These are phyloP conservation scores for Mucor racemosus DNA, from an alignment of 371 early-diverging fungal genomes.

Conservation along the genomic window DNA sequence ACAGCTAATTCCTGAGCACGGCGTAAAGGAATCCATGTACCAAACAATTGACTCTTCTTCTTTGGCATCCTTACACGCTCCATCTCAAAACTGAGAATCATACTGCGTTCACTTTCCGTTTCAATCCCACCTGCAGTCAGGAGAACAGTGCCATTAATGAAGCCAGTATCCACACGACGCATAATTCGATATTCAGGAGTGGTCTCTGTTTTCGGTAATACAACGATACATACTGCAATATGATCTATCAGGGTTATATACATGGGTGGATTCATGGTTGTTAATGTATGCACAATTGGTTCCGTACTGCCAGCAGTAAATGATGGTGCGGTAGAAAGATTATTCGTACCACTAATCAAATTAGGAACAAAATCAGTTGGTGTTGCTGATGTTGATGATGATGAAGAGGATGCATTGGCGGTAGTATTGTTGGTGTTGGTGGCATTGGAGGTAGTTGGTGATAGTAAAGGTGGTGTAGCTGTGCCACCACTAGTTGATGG, in stretches of 20 bases:
- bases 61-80: slow-evolving; percentile 79
- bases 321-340: background rate
- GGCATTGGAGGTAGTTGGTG: slow-evolving; percentile 8
- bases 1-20: slow-evolving; percentile 86
- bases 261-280: slow-evolving; percentile 52
- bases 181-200: slow-evolving; percentile 65
- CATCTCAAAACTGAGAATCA: slow-evolving; percentile 86
- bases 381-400: slow-evolving; percentile 2
- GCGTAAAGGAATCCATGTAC: slow-evolving; percentile 90
- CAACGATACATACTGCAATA: slow-evolving; percentile 74
- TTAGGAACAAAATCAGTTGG: slow-evolving; percentile 13
- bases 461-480: slow-evolving; percentile 7
- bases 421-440: background rate
- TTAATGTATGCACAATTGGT: slow-evolving; percentile 28
- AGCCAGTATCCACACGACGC: slow-evolving; percentile 79
- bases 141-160: slow-evolving; percentile 86
- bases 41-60: slow-evolving; percentile 72
- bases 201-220: slow-evolving; percentile 55
- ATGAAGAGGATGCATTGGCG: background rate
- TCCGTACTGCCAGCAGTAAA: slow-evolving; percentile 20
- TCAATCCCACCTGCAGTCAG: slow-evolving; percentile 86
- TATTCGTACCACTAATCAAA: background rate
- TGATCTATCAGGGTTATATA: slow-evolving; percentile 77
- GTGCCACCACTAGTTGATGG: slow-evolving; percentile 6
- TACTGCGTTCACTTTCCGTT: slow-evolving; percentile 84